A percentile compares a stretch with the other conserved stretches of the same genome.
These are phyloP conservation scores for Pneumocystis carinii DNA, from an alignment of 1,139 yeast species.

Conservation along the genomic window DNA sequence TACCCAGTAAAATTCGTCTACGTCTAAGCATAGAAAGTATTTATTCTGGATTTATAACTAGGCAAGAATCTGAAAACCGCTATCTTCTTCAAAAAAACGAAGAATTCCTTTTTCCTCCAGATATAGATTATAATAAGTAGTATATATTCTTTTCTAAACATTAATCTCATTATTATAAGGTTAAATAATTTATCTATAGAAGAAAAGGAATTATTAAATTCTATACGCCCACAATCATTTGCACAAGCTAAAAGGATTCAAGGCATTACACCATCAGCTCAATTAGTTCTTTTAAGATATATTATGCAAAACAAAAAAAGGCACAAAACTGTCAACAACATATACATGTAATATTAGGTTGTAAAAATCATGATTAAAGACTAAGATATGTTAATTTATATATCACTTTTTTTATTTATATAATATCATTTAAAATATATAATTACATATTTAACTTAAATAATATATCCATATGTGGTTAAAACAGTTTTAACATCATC, in stretches of 20 bases:
- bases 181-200: conserved; percentile 51
- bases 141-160: conserved; percentile 32
- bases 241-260: conserved; percentile 92
- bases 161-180: conserved; percentile 42
- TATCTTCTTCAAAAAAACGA: not conserved
- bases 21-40: conserved; percentile 1
- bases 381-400: not conserved
- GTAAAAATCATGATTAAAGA: not conserved
- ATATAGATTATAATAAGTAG: not conserved
- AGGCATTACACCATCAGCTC: conserved; percentile 67
- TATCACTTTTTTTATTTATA: not conserved
- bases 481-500: conserved; percentile 7
- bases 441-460: conserved; percentile 1
- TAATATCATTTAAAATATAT: not conserved
- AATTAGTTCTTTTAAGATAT: conserved; percentile 21
- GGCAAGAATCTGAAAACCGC: not conserved
- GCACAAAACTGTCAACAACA: not conserved
- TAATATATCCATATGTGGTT: conserved; percentile 3
- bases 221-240: conserved; percentile 69
- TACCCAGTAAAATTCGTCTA: not conserved
- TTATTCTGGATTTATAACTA: not conserved
- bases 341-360: not conserved
- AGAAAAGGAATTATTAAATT: conserved; percentile 53
- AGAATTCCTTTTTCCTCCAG: not conserved
- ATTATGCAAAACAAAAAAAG: not conserved